These are phyloP conservation scores for Penicillium angulare DNA, from an alignment of 495 filamentous ascomycete species.

Conservation along the genomic window DNA sequence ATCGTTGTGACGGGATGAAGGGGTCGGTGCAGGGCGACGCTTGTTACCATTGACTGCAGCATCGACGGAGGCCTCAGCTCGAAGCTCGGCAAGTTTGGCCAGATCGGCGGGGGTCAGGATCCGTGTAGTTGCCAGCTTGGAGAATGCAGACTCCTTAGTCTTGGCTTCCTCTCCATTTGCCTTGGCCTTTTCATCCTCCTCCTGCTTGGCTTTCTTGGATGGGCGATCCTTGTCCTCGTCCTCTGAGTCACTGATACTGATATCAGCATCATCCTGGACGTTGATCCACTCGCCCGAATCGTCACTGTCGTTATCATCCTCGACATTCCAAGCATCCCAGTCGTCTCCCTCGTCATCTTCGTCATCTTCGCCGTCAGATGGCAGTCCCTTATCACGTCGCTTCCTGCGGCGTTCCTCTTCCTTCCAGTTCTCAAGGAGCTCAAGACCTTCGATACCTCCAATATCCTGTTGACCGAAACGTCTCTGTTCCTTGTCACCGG, in stretches of 20 bases:
- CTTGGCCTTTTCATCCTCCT: slow-evolving; percentile 20
- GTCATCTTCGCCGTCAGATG: slow-evolving; percentile 53
- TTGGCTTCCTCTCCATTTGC: slow-evolving; percentile 2
- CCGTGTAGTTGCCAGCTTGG: slow-evolving; percentile 75
- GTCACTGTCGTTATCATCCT: slow-evolving; percentile 68
- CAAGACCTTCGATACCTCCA: slow-evolving; percentile 88
- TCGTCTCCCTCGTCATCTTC: slow-evolving; percentile 64
- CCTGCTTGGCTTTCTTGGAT: slow-evolving; percentile 57
- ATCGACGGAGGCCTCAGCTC: slow-evolving; percentile 65
- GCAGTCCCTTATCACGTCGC: slow-evolving; percentile 60
- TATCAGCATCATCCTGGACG: slow-evolving; percentile 80
- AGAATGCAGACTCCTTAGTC: slow-evolving; percentile 42
- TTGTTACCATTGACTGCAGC: slow-evolving; percentile 51
- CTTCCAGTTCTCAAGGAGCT: slow-evolving; percentile 91
- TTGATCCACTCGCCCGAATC: slow-evolving; percentile 90
- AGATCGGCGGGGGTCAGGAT: slow-evolving; percentile 92
- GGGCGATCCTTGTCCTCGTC: slow-evolving; percentile 60
- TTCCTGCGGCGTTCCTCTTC: slow-evolving; percentile 78
- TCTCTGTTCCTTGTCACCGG: slow-evolving; percentile 64
- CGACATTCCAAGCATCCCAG: slow-evolving; percentile 83
- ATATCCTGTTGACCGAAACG: slow-evolving; percentile 75
- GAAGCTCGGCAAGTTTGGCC: slow-evolving; percentile 86
- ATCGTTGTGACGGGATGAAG: slow-evolving; percentile 63
- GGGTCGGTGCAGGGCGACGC: slow-evolving; percentile 35
- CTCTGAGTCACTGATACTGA: slow-evolving; percentile 70